phyloP scores from a whole-genome alignment of 2,329 filamentous ascomycete species.

The Ceratocystis huliohia region DNA sequence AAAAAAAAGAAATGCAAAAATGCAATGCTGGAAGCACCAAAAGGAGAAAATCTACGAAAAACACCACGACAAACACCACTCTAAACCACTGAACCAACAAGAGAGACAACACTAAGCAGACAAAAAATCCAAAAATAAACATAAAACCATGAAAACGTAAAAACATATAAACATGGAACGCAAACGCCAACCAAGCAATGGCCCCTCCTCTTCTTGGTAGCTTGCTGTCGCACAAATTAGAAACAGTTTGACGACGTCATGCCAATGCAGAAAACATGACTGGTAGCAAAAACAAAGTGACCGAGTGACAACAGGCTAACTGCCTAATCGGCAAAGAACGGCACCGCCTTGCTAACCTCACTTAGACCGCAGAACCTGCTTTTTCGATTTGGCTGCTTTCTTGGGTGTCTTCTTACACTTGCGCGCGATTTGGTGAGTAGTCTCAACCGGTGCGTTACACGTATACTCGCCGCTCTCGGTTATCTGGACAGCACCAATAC shows the following conservation, averaged over 20 bases:
- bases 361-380: background rate
- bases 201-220: background rate
- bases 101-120: background rate
- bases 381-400: background rate
- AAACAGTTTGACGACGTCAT: background rate
- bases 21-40: background rate
- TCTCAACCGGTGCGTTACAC: slow-evolving; percentile 7
- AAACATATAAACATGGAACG: background rate
- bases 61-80: background rate
- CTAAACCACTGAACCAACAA: background rate
- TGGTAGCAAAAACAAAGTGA: background rate
- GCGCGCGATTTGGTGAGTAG: slow-evolving; percentile 12
- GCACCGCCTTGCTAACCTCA: background rate
- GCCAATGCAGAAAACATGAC: background rate
- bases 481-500: background rate
- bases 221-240: background rate
- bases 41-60: background rate
- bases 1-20: background rate
- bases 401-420: background rate
- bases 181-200: no score
- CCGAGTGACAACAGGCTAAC: background rate
- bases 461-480: background rate
- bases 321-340: background rate
- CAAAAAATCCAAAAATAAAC: background rate
- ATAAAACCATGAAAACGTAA: background rate